Percentiles rank a stretch among this genome's conserved stretches.
phyloP scores from a whole-genome alignment of 1,284 basidiomycete genomes.

The Sparassis latifolia region DNA sequence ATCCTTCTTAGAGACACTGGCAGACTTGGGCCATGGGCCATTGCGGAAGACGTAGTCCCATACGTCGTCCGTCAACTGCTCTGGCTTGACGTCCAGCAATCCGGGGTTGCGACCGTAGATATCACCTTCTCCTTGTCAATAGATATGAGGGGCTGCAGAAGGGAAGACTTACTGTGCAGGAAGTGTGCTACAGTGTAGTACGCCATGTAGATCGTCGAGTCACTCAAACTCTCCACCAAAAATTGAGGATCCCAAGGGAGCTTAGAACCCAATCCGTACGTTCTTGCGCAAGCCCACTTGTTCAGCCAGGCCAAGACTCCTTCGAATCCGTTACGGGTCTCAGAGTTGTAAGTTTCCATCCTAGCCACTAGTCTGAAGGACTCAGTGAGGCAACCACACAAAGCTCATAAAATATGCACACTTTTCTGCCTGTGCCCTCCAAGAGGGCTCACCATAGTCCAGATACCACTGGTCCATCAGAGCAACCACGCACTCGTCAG shows the following conservation, averaged over 20 bases:
- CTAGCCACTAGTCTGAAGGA: constrained; percentile 60
- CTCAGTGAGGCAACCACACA: constrained; percentile 7
- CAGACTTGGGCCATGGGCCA: constrained; percentile 67
- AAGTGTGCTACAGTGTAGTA: constrained; percentile 96
- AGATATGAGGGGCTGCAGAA: background rate
- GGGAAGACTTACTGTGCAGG: constrained; percentile 62
- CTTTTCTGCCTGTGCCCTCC: constrained; percentile 86
- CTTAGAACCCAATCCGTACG: constrained; percentile 94
- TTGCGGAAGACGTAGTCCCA: constrained; percentile 93
- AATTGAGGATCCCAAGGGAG: constrained; percentile 97
- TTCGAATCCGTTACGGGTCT: constrained; percentile 92
- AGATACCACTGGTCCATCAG: constrained; percentile 99
- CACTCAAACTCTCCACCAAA: constrained; percentile 94
- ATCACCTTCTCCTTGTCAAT: constrained; percentile 38
- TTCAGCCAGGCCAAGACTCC: constrained; percentile 93
- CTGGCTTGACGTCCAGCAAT: constrained; percentile 78
- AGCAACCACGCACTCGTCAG: constrained; percentile 96
- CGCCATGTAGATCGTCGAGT: constrained; percentile 98
- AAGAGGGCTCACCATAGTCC: constrained; percentile 90
- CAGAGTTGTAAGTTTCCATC: constrained; percentile 88
- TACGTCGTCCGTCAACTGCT: constrained; percentile 95
- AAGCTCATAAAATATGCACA: constrained; percentile 29
- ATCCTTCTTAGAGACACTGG: constrained; percentile 69
- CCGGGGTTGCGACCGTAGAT: constrained; percentile 80
- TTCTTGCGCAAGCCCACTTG: constrained; percentile 98